Conservation (phyloP, 805 yeast genomes). For the Ogataea nonfermentans region DNA sequence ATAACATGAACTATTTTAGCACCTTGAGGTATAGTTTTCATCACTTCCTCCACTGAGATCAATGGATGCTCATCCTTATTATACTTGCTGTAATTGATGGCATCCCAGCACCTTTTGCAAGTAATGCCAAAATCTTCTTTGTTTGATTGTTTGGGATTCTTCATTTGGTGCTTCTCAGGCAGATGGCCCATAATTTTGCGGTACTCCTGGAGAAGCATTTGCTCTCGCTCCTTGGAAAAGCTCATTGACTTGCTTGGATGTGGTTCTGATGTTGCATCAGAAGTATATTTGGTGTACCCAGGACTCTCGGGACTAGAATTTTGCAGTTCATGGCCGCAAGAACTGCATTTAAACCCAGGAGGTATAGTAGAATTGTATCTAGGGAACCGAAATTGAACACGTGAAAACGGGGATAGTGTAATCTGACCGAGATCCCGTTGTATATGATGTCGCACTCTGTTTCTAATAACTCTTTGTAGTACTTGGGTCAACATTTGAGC, state of each 20-base stretch:
- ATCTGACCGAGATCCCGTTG: too few species aligned
- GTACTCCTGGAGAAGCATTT: constrained; percentile 9
- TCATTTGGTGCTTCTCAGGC: not conserved
- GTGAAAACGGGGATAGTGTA: too few species aligned
- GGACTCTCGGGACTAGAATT: constrained; percentile 31
- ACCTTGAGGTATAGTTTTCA: constrained; percentile 39
- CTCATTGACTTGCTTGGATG: not conserved
- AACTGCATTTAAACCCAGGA: constrained; percentile 36
- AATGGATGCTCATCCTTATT: constrained; percentile 35
- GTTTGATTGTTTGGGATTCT: constrained; percentile 9
- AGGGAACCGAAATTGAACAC: not conserved
- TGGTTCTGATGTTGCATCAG: not conserved
- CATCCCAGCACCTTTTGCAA: constrained; percentile 59
- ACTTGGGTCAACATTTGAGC: too few species aligned
- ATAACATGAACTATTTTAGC: constrained; percentile 58
- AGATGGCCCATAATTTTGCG: constrained; percentile 9
- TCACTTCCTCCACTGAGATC: constrained; percentile 31
- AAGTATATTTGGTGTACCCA: constrained; percentile 41
- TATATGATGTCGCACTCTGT: too few species aligned
- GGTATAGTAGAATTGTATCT: not conserved
- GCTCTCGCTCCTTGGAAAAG: constrained; percentile 10
- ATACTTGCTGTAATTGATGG: constrained; percentile 43
- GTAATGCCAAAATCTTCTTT: constrained; percentile 21
- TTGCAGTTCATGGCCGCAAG: constrained; percentile 61
- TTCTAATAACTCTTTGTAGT: too few species aligned